phyloP scores from a whole-genome alignment of 2,329 filamentous ascomycete genomes.

The Fusarium agapanthi region DNA sequence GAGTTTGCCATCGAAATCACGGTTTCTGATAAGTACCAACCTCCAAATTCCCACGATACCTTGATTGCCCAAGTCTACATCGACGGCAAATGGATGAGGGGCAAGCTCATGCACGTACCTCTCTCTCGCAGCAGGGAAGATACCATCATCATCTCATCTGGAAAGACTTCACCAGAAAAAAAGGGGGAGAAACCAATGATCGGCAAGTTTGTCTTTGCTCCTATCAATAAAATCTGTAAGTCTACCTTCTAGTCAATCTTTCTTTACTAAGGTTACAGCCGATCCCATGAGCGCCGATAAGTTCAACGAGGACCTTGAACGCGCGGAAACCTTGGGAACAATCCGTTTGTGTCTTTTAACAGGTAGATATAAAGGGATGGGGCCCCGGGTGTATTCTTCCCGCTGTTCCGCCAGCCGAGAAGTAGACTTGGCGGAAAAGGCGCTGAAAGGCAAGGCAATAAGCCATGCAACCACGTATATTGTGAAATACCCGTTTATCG shows the following conservation, averaged over 20 bases:
- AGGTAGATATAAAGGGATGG: too few relatives aligned
- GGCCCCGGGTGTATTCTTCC: too few relatives aligned
- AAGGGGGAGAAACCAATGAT: too few relatives aligned
- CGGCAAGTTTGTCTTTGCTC: conserved; percentile 32
- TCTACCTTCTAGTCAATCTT: too few relatives aligned
- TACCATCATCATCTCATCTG: neutral
- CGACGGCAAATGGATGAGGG: conserved; percentile 26
- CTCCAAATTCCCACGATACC: fast-evolving
- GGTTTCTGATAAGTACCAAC: neutral
- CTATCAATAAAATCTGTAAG: conserved; percentile 12
- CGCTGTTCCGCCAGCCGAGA: too few relatives aligned
- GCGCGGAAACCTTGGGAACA: conserved; percentile 8
- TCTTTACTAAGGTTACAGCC: too few relatives aligned
- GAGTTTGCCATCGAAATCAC: conserved; percentile 24
- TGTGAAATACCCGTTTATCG: too few relatives aligned
- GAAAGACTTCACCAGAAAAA: too few relatives aligned
- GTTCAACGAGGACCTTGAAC: neutral
- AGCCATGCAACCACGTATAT: conserved; percentile 40
- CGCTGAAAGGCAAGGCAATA: conserved; percentile 41
- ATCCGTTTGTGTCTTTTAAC: conserved; percentile 18
- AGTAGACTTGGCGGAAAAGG: conserved; percentile 29
- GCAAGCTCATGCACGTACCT: too few relatives aligned
- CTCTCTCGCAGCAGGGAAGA: too few relatives aligned
- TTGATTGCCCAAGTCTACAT: neutral
- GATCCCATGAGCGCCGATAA: neutral